Evolutionary conservation across 2,329 filamentous ascomycete genomes (phyloP), one percentile per base, ranked within the genome.

Genomic region (Nannizziopsis arthrosporioides): DNA sequence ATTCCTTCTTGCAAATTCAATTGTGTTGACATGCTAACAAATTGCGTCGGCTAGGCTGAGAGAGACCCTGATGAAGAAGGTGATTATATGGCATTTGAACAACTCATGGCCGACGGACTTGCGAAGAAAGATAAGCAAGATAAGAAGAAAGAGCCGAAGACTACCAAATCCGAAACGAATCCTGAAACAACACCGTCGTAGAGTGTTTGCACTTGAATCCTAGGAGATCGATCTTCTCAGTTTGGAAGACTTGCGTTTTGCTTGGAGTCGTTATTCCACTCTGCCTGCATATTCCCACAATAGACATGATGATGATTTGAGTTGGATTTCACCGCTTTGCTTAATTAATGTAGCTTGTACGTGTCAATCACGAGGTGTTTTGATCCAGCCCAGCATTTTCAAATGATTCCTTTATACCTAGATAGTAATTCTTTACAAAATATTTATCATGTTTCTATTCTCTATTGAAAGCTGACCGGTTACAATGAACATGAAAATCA

Each of bases 61-160:
- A 82, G 92, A 53, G 84, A 90, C 47, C 84, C 90, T 37, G 92
- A 98, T 55, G 92, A 98, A 71, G 92, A 98, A 68, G 90, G 92
- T 55, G 92, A 96, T 61, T 96, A 94, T 69, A 93, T 98, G 79
- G 89, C 90, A 12, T 98, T 98, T 58, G 92, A 98, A 66, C 88
- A 96, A 68, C 81, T 98, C 48, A 94, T 98, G 67, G 89, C 92
- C 44, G 92, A 98, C 64, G 90, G 90, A 3, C 88, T 89, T 49
- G 84, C 88, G 47, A 96, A 96, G 77, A 94, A 95, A 69, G 87
- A 92, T 56, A 76, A 78, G 61, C 84, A 90, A 60, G 79, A 85
- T 49, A 83, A 87, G 63, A 70, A 70, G 73, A 78, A 72, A 35
- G 42, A 47, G 9, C 11, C 37, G 31, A 52, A 52, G 40, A 41